Evolutionary conservation across 2,329 filamentous ascomycete species (phyloP).

Genomic region (Pezicula radicicola): DNA sequence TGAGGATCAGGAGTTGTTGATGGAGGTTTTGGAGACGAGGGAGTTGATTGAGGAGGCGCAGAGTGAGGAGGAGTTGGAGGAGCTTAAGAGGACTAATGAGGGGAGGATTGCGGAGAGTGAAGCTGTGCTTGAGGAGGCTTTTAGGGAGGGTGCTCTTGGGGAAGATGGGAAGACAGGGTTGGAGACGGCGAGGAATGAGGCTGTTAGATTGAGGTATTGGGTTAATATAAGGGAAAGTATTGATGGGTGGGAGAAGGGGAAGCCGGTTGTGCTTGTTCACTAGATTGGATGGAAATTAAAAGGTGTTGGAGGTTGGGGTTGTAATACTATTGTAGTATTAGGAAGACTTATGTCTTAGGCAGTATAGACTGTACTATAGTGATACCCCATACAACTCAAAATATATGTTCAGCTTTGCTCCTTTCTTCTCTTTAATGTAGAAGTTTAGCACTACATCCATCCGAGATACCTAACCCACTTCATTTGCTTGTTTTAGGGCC

Average conservation of each 20-base stretch:
- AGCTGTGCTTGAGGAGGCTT: constrained; percentile 57
- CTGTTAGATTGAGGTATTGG: constrained; percentile 84
- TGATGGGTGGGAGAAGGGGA: constrained; percentile 80
- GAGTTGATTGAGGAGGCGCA: constrained; percentile 72
- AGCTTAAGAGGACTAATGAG: constrained; percentile 64
- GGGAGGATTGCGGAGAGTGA: constrained; percentile 63
- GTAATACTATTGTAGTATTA: neutral
- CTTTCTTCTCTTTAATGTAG: no score
- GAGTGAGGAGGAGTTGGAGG: constrained; percentile 60
- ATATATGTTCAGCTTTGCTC: no score
- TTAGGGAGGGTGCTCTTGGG: constrained; percentile 37
- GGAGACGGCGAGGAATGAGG: constrained; percentile 65
- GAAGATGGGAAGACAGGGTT: constrained; percentile 50
- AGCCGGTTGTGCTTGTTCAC: constrained; percentile 53
- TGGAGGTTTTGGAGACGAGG: constrained; percentile 75
- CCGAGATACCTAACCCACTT: no score
- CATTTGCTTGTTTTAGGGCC: no score
- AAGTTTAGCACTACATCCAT: no score
- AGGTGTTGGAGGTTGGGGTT: neutral
- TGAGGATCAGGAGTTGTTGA: constrained; percentile 67
- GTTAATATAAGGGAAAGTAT: constrained; percentile 79
- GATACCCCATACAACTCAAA: neutral
- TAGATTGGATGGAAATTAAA: constrained; percentile 17
- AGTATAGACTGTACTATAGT: no score
- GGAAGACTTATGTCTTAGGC: neutral